Evolutionary conservation across 495 filamentous ascomycete species (phyloP).

Genomic region (Sporormia fimetaria): DNA sequence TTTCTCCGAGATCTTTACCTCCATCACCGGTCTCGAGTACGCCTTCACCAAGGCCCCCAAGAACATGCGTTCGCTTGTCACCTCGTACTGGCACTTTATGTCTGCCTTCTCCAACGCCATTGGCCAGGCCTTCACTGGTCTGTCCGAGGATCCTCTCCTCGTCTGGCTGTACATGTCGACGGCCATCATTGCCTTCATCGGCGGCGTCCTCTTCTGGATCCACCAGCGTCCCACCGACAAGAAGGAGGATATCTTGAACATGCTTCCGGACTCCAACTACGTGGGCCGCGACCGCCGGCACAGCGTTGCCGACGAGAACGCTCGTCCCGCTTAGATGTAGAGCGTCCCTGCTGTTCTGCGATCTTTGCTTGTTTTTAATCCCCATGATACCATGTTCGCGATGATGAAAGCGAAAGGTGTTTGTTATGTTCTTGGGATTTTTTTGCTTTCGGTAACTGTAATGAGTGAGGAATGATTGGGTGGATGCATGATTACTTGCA

Average conservation of each 20-base stretch:
- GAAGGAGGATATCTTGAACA: constrained; percentile 27
- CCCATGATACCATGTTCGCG: too few species aligned
- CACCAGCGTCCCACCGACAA: constrained; percentile 21
- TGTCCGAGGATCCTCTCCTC: constrained; percentile 58
- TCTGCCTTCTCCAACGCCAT: constrained; percentile 58
- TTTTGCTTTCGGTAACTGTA: too few species aligned
- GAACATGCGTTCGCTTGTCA: constrained; percentile 66
- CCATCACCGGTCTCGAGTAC: constrained; percentile 47
- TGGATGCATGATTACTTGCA: too few species aligned
- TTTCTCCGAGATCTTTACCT: constrained; percentile 64
- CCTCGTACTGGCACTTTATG: constrained; percentile 56
- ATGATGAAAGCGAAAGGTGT: too few species aligned
- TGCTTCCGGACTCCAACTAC: constrained; percentile 24
- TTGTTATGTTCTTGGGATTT: too few species aligned
- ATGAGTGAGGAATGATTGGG: too few species aligned
- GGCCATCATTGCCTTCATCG: constrained; percentile 19
- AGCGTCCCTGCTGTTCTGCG: too few species aligned
- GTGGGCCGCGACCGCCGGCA: constrained; percentile 14
- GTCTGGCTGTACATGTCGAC: constrained; percentile 32
- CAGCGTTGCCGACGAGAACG: constrained; percentile 6
- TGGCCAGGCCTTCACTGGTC: constrained; percentile 52
- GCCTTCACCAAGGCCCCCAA: constrained; percentile 70
- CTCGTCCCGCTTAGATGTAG: too few species aligned
- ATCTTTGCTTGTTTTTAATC: too few species aligned
- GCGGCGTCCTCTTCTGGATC: constrained; percentile 25